Percentiles rank a stretch among this genome's conserved stretches.
These are phyloP conservation scores for Fraxinus americana DNA, from an alignment of 257 asterid genomes.

Conservation along the genomic window DNA sequence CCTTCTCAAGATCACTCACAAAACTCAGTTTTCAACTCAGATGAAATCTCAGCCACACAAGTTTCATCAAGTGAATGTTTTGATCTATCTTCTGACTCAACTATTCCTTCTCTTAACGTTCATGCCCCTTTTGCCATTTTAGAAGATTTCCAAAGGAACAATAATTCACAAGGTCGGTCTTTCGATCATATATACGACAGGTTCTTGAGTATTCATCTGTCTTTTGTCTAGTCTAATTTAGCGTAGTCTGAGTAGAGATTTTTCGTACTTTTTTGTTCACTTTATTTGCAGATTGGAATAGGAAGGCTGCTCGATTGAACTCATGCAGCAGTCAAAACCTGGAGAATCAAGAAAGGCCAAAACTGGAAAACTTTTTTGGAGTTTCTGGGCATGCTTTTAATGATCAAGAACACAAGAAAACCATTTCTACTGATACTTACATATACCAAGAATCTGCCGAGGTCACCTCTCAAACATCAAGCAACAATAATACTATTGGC, in stretches of 20 bases:
- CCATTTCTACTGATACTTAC: neutral
- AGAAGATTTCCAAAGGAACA: conserved; percentile 51
- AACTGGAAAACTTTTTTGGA: conserved; percentile 69
- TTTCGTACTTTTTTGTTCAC: neutral
- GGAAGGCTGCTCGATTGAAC: conserved; percentile 37
- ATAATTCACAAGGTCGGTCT: conserved; percentile 49
- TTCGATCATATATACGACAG: neutral
- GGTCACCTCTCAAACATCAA: conserved; percentile 22
- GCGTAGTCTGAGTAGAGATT: neutral
- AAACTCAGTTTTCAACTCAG: conserved; percentile 38
- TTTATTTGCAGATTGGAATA: conserved; percentile 55
- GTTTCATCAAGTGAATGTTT: conserved; percentile 41
- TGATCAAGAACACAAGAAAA: conserved; percentile 26
- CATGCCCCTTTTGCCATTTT: conserved; percentile 50
- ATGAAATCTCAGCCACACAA: conserved; percentile 27
- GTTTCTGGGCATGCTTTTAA: conserved; percentile 36
- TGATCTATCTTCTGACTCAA: conserved; percentile 49
- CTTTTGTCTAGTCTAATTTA: neutral
- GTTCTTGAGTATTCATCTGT: neutral
- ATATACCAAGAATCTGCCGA: conserved; percentile 37
- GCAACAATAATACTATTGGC: conserved; percentile 43
- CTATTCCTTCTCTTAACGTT: conserved; percentile 51
- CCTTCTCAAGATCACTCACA: conserved; percentile 32
- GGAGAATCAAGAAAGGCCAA: conserved; percentile 52
- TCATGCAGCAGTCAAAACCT: conserved; percentile 38